Evolutionary conservation across 2,329 filamentous ascomycete genomes (phyloP).

Genomic region (Plenodomus lindquistii): DNA sequence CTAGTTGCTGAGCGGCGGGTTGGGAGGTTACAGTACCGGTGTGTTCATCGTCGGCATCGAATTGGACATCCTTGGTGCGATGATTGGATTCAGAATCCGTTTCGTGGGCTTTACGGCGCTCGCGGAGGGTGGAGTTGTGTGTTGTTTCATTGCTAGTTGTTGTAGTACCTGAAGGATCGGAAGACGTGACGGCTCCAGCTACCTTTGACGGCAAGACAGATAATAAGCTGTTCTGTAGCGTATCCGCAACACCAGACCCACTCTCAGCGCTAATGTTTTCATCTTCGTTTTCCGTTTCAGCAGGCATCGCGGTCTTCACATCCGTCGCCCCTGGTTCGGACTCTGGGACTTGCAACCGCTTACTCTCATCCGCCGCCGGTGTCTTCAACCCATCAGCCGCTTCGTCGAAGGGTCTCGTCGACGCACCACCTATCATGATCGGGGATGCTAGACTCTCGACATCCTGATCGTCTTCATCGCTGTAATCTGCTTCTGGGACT

Average conservation of each 20-base stretch:
- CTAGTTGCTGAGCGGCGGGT: slow-evolving; percentile 2
- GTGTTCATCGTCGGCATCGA: neutral
- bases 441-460: slow-evolving; percentile 26
- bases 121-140: slow-evolving; percentile 14
- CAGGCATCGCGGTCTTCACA: slow-evolving; percentile 7
- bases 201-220: slow-evolving; percentile 4
- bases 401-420: slow-evolving; percentile 1
- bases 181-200: slow-evolving; percentile 12
- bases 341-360: slow-evolving; percentile 12
- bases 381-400: slow-evolving; percentile 19
- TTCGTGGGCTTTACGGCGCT: slow-evolving; percentile 13
- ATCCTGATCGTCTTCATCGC: slow-evolving; percentile 21
- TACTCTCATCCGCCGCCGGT: slow-evolving; percentile 16
- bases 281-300: slow-evolving; percentile 18
- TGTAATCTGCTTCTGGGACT: slow-evolving; percentile 26
- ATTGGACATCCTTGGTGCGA: neutral
- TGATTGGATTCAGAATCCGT: neutral
- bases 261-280: slow-evolving; percentile 23
- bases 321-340: neutral
- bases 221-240: slow-evolving; percentile 14
- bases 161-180: slow-evolving; percentile 15
- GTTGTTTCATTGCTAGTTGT: slow-evolving; percentile 2
- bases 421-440: slow-evolving; percentile 11
- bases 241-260: slow-evolving; percentile 4
- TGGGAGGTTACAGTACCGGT: slow-evolving; percentile 1